Base-by-base conservation (phyloP, 441 rosid species). In the Populus hybrid region DNA sequence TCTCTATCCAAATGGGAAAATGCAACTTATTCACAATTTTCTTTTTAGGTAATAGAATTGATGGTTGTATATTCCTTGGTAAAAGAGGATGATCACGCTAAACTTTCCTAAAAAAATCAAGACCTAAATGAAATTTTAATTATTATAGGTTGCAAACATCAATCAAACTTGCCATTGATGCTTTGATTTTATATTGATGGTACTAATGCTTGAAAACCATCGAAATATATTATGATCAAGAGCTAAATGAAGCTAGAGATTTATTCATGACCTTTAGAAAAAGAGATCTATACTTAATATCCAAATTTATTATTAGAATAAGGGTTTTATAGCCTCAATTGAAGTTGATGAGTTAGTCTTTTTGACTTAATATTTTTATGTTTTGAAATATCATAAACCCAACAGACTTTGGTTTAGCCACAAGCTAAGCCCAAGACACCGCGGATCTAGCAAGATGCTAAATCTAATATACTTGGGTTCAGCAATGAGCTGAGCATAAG, bases 61-160 rank as follows among this genome's bases (percentile, higher is more conserved):
- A 92, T 92, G 94, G 74, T 88, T 77, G 88, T 90, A 20, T 93
- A 92, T 86, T 91, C 92, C 42, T 72, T 90, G 69, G 38, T 81
- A 75, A 82, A 83, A 77, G 93, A 92, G 67, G 85, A 90, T 80
- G 81, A 72, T 46, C 70, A 69, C 67, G 84, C 89, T 71, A 69
- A 72, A 66, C 85, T 92, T 76, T 79, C 88, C 11, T 81, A 87
- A 10, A 53, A 82, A 79, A 73, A 88, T 85, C 81, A 80, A 14
- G 84, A 88, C 4, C 94, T 90, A 66, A 75, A 74, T 67, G 74
- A 83, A 63, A 90, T 88, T 80, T 92, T 88, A 85, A 90, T 94
- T 94, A 90, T 46, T 50, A 20, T 71, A 34, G 72, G 83, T 66
- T 77, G 57, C 24, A 71, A 57, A 46, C 71, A 59, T 36, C 53